phyloP scores from a whole-genome alignment of 352 stramenopile species.

The Globisporangium spiculum region DNA sequence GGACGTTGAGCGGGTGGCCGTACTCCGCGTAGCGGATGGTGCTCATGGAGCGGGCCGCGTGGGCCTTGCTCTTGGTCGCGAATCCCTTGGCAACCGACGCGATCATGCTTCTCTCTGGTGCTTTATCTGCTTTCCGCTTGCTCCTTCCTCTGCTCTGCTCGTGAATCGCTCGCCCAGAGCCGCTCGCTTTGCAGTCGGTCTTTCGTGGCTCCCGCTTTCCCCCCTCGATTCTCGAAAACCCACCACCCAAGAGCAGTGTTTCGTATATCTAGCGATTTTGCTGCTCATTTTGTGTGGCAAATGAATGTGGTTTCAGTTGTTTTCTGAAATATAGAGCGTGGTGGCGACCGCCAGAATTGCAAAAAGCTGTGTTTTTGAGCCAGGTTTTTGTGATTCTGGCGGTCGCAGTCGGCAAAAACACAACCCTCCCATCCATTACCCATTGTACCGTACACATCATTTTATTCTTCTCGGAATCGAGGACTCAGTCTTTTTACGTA shows the following conservation, averaged over 20 bases:
- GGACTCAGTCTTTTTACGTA: neutral
- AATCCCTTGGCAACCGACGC: slow-evolving; percentile 58
- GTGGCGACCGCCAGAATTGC: neutral
- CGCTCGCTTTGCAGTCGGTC: neutral
- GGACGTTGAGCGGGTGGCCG: slow-evolving; percentile 62
- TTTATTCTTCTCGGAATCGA: neutral
- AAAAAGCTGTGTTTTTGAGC: neutral
- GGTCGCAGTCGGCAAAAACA: neutral
- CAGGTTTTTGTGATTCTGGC: neutral
- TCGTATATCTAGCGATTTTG: no score
- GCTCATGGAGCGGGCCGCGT: slow-evolving; percentile 56
- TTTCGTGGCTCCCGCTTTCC: neutral
- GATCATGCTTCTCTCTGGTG: slow-evolving; percentile 39
- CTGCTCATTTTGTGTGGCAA: no score
- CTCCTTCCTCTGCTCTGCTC: neutral
- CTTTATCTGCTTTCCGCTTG: neutral
- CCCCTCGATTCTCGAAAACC: neutral
- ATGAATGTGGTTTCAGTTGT: no score
- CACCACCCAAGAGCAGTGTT: neutral
- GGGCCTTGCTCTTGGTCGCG: slow-evolving; percentile 27
- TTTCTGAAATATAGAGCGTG: slow-evolving; percentile 2
- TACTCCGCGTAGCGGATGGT: slow-evolving; percentile 74
- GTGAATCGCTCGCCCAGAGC: neutral
- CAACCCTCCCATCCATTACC: neutral
- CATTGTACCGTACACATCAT: neutral